These are phyloP conservation scores for Polychaeton citri DNA, from an alignment of 2,329 filamentous ascomycete genomes.

Conservation along the genomic window DNA sequence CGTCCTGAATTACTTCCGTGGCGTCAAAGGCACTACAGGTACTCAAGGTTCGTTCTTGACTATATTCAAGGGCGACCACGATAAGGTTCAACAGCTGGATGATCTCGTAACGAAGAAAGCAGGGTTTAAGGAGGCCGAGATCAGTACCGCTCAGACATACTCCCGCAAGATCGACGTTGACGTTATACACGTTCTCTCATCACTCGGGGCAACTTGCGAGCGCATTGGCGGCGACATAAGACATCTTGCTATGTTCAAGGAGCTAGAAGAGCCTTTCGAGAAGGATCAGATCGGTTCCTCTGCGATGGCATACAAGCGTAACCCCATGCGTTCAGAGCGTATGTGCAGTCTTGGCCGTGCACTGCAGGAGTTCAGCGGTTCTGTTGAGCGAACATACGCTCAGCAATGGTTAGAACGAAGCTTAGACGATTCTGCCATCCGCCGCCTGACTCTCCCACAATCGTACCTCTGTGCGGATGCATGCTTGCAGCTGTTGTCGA, in stretches of 20 bases:
- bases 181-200: slow-evolving; percentile 67
- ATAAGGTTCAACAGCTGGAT: slow-evolving; percentile 49
- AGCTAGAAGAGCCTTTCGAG: slow-evolving; percentile 76
- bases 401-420: slow-evolving; percentile 68
- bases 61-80: slow-evolving; percentile 49
- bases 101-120: slow-evolving; percentile 52
- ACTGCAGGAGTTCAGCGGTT: slow-evolving; percentile 36
- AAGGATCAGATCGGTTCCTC: slow-evolving; percentile 61
- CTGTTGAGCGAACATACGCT: slow-evolving; percentile 53
- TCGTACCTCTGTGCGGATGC: slow-evolving; percentile 37
- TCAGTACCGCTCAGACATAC: slow-evolving; percentile 61
- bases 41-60: slow-evolving; percentile 68
- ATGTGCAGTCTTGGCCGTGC: slow-evolving; percentile 44
- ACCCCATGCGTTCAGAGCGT: slow-evolving; percentile 46
- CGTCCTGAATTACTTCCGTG: slow-evolving; percentile 54
- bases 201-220: slow-evolving; percentile 65
- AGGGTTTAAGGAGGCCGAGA: slow-evolving; percentile 48
- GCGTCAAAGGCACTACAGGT: slow-evolving; percentile 59
- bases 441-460: slow-evolving; percentile 39
- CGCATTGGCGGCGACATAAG: slow-evolving; percentile 64
- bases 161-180: slow-evolving; percentile 71
- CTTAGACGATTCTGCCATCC: slow-evolving; percentile 63
- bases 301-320: slow-evolving; percentile 56
- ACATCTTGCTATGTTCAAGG: slow-evolving; percentile 63
- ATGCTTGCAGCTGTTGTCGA: slow-evolving; percentile 51